These are phyloP conservation scores for Annona cherimola DNA, from an alignment of 164 flowering plant genomes.

Conservation along the genomic window DNA sequence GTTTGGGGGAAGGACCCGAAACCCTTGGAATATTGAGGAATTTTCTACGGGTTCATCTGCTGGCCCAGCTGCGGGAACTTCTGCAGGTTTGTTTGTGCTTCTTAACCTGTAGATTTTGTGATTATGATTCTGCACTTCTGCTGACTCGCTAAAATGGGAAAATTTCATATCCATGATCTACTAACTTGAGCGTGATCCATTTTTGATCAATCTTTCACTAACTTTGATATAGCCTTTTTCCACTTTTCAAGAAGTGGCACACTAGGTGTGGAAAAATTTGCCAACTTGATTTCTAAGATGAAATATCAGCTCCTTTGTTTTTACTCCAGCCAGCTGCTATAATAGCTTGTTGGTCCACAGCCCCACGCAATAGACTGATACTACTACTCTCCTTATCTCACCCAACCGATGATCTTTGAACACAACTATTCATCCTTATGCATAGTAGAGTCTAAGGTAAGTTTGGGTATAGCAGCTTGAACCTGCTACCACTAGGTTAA, in stretches of 20 bases:
- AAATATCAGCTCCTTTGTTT: too few species aligned
- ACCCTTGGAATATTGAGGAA: constrained; percentile 96
- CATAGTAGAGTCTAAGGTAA: constrained; percentile 2
- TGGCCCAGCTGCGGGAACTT: constrained; percentile 88
- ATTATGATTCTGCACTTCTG: neutral
- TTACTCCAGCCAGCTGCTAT: too few species aligned
- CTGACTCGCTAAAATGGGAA: too few species aligned
- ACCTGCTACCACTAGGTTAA: too few species aligned
- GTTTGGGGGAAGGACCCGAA: constrained; percentile 96
- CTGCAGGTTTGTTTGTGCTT: constrained; percentile 54
- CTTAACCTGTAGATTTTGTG: neutral
- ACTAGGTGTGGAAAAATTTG: too few species aligned
- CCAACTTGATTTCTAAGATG: too few species aligned
- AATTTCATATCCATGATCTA: too few species aligned
- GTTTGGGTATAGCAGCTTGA: too few species aligned
- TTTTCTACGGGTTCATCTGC: constrained; percentile 93
- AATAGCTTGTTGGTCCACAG: too few species aligned
- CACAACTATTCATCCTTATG: neutral
- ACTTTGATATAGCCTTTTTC: too few species aligned
- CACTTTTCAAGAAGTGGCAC: too few species aligned
- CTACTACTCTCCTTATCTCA: neutral
- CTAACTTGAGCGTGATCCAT: neutral
- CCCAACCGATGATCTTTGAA: constrained; percentile 3
- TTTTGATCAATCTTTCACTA: neutral
- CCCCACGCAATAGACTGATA: too few species aligned